Conservation (phyloP, 2,329 filamentous ascomycete genomes). For the Rugonectria rugulosa region DNA sequence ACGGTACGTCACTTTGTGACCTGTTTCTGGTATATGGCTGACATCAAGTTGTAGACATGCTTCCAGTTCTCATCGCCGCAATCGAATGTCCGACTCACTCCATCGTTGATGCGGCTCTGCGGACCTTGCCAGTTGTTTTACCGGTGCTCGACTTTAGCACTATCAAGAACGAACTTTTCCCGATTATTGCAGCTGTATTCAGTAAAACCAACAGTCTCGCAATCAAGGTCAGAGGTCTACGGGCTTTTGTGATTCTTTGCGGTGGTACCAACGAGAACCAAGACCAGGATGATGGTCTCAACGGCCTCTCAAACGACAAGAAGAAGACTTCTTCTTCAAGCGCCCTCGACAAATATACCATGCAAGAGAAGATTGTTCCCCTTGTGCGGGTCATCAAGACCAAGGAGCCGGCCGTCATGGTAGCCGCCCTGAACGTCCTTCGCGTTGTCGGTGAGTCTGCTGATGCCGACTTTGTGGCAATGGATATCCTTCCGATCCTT, state of each 20-base stretch:
- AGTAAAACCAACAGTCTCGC: slow-evolving; percentile 91
- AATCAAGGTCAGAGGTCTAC: slow-evolving; percentile 91
- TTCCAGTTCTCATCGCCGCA: slow-evolving; percentile 84
- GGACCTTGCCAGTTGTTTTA: slow-evolving; percentile 79
- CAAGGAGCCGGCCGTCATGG: slow-evolving; percentile 97
- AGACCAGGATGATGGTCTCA: slow-evolving; percentile 72
- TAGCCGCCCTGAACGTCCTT: slow-evolving; percentile 87
- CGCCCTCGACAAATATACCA: slow-evolving; percentile 95
- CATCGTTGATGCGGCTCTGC: slow-evolving; percentile 84
- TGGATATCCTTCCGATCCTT: slow-evolving; percentile 87
- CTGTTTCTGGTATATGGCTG: slow-evolving; percentile 13
- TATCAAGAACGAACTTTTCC: slow-evolving; percentile 96
- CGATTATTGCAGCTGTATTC: slow-evolving; percentile 88
- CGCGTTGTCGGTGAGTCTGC: slow-evolving; percentile 81
- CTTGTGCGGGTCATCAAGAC: slow-evolving; percentile 94
- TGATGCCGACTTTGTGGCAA: slow-evolving; percentile 89
- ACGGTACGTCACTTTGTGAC: slow-evolving; percentile 64
- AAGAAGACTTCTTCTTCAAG: slow-evolving; percentile 73
- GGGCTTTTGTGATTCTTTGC: slow-evolving; percentile 89
- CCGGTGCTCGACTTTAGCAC: slow-evolving; percentile 94
- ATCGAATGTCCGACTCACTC: slow-evolving; percentile 90
- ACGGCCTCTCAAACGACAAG: slow-evolving; percentile 70
- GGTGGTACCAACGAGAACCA: slow-evolving; percentile 70
- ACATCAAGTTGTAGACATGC: slow-evolving; percentile 67
- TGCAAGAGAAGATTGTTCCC: slow-evolving; percentile 96